These are phyloP conservation scores for Barnettozyma californica DNA, from an alignment of 805 yeast species.

Conservation along the genomic window DNA sequence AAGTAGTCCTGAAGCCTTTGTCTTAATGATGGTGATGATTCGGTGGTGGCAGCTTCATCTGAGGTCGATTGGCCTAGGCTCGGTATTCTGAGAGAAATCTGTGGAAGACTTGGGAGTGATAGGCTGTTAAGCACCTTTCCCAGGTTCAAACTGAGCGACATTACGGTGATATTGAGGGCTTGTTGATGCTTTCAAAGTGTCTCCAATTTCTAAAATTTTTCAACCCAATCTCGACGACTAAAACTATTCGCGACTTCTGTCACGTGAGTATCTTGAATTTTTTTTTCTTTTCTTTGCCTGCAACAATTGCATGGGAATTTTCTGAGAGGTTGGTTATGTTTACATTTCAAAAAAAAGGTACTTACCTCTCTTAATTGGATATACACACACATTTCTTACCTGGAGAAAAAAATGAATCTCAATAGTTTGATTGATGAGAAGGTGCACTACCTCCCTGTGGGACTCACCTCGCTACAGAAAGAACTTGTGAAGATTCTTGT, in stretches of 20 bases:
- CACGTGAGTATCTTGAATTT: not conserved
- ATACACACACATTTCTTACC: too few species aligned
- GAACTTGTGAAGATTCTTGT: slow-evolving; percentile 39
- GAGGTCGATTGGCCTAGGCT: slow-evolving; percentile 12
- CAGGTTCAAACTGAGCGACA: slow-evolving; percentile 21
- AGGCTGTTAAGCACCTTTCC: slow-evolving; percentile 16
- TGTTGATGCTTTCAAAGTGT: not conserved
- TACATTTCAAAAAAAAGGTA: too few species aligned
- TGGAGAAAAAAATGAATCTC: slow-evolving; percentile 3
- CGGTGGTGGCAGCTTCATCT: slow-evolving; percentile 5
- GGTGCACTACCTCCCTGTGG: slow-evolving; percentile 34
- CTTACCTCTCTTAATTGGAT: too few species aligned
- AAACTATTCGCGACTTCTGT: not conserved
- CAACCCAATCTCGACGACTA: not conserved
- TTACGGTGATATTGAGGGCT: not conserved
- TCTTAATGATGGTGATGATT: slow-evolving; percentile 22
- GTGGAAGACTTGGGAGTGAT: slow-evolving; percentile 23
- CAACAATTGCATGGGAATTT: not conserved
- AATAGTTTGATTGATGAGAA: not conserved
- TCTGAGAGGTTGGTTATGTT: not conserved
- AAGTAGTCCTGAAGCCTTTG: slow-evolving; percentile 33
- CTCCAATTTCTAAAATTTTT: not conserved
- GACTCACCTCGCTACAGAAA: slow-evolving; percentile 38
- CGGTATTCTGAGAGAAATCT: slow-evolving; percentile 23
- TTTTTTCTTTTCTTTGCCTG: too few species aligned